Evolutionary conservation across 2,329 filamentous ascomycete genomes (phyloP), one percentile per base, ranked within the genome.

Genomic region (Chrysoporthe puriensis): DNA sequence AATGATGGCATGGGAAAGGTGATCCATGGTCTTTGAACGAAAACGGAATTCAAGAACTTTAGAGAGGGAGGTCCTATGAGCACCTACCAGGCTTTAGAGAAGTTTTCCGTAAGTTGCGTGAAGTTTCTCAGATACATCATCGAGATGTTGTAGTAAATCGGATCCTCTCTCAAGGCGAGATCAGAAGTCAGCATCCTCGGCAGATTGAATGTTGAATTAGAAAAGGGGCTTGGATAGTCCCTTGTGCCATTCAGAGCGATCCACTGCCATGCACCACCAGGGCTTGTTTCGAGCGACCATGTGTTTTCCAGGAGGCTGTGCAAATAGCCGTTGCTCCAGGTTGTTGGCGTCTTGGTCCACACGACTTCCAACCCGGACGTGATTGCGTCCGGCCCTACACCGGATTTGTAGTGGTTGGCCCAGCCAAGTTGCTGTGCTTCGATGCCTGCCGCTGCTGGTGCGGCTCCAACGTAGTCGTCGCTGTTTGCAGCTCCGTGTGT

Each of bases 121-220:
- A 88, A 89, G 78, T 93, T 80, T 71, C 88, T 85, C 58, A 89
- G 79, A 84, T 87, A 93, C 72, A 83, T 84, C 64, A 86, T 85
- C 18, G 88, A 85, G 75, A 93, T 90, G 84, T 91, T 92, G 80
- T 89, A 87, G 79, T 91, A 93, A 4, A 73, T 80, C 2, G 88
- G 86, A 74, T 93, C 91, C 74, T 85, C 85, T 70, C 89, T 88
- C 64, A 93, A 84, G 6, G 91, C 82, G 67, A 93, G 78, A 79
- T 93, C 91, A 42, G 86, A 90, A 16, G 90, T 92, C 77, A 93
- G 78, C 91, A 93, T 93, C 43, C 79, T 86, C 21, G 91, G 88
- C 75, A 82, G 83, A 76, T 88, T 89, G 85, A 90, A 91, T 82
- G 90, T 89, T 79, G 80, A 85, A 67, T 84, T 46, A 75, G 91